Evolutionary conservation across 1,139 yeast species (phyloP).

Genomic region (Candida pseudoviswanathii): DNA sequence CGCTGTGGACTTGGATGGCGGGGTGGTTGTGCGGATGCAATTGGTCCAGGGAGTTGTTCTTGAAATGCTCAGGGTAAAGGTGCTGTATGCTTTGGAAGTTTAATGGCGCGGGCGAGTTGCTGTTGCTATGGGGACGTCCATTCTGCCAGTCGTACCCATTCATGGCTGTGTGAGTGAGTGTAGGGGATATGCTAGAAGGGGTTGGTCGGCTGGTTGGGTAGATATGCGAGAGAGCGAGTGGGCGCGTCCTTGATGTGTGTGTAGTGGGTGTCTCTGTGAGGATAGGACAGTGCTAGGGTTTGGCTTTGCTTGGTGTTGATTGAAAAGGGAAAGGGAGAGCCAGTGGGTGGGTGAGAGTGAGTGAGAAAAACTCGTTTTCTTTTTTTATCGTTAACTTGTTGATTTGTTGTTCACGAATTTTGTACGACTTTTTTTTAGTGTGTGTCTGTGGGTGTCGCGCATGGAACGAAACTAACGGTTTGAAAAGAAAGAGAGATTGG

Average conservation of each 20-base stretch:
- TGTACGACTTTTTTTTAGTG: conserved; percentile 1
- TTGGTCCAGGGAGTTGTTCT: conserved; percentile 19
- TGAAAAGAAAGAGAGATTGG: not conserved
- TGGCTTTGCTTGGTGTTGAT: not conserved
- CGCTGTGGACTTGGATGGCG: conserved; percentile 10
- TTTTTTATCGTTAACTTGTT: conserved; percentile 3
- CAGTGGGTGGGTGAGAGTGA: not conserved
- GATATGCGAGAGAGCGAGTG: conserved; percentile 1
- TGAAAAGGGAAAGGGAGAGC: not conserved
- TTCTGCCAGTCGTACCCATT: conserved; percentile 6
- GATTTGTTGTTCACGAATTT: conserved; percentile 5
- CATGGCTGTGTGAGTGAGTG: not conserved
- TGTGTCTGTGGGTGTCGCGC: not conserved
- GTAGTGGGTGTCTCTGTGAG: not conserved
- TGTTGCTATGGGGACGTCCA: conserved; percentile 4
- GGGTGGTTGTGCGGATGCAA: conserved; percentile 7
- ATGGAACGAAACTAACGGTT: not conserved
- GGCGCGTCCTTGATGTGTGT: not conserved
- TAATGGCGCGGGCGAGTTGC: conserved; percentile 9
- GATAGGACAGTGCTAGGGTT: too few species aligned
- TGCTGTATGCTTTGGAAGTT: conserved; percentile 12
- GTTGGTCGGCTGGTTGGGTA: too few species aligned
- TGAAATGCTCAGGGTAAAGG: conserved; percentile 16
- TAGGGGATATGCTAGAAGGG: too few species aligned
- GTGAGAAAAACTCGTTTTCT: not conserved